Evolutionary conservation across 495 filamentous ascomycete genomes (phyloP), one percentile per base, ranked within the genome.

Genomic region (Antarctomyces pellizariae): DNA sequence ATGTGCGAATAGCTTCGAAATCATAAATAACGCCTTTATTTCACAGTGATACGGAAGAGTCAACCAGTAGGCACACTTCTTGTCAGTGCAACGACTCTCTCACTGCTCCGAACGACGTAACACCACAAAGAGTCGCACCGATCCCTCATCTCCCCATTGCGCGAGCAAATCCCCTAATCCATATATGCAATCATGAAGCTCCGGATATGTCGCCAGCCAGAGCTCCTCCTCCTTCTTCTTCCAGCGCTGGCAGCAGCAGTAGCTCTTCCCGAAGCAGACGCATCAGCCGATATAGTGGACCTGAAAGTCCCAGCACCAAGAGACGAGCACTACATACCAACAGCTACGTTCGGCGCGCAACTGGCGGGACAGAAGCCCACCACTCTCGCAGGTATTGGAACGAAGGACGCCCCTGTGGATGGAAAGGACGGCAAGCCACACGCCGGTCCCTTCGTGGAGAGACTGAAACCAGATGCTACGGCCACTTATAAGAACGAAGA

Each of bases 351-450:
- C 19, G 9, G 22, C 39, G 9, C 22, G 37, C 13, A 29, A 13
- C 18, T 37, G 41, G 13, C 32, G 19, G 14, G 32, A 18, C 13
- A 7, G 6, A 25, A 13, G 6, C 12, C 25, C n/a, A 17, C 26
- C 24, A 27, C 34, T 8, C 38, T 38, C 39, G 32, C 34, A 34
- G 21, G 36, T 3, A 33, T 56, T 35, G 77, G 75, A 25, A 82
- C 77, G 33, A 79, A 76, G 51, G 70, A 86, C 56, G 78, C 78
- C 35, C 86, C 89, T 1, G 75, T 95, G 4, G 86, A 97, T 45
- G 89, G 86, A 18, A 75, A 79, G 36, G 86, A 97, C 59, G 86
- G 86, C 14, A 83, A 80, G 55, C 86, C 86, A 17, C 86, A 97
- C 45, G 66, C 67, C 13, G 86, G 86, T 5, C 86, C 89, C 2